Base-by-base conservation (phyloP, 2,329 filamentous ascomycete genomes). In the Apiospora phragmitis region DNA sequence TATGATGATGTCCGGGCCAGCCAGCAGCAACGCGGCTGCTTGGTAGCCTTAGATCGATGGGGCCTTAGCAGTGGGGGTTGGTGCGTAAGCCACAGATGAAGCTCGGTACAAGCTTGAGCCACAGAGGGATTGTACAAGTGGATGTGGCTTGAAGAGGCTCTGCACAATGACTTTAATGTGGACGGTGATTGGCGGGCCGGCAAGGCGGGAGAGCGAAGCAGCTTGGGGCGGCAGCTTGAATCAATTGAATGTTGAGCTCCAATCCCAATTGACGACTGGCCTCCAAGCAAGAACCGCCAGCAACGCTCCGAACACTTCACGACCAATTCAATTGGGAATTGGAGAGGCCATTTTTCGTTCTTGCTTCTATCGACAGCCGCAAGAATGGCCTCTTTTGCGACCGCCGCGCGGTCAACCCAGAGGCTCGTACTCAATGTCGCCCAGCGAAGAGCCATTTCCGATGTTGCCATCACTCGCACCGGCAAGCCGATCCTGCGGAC, bases 401-500 rank as follows among this genome's bases (percentile, higher is more conserved):
- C 85, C 81, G 85, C 87, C 75, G 83, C 85, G 82, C 88, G 88
- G 83, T 84, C 86, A 74, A 83, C 85, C 76, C 83, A 83, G 76
- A 84, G 81, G 78, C 79, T 84, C 75, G 81, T 82, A 75, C 83
- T 82, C 79, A 83, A 83, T 77, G 78, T 85, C 75, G 78, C 84
- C 77, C 84, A 86, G 78, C 85, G 85, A 79, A 86, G 87, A 81
- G 82, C 82, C 73, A 79, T 92, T 76, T 93, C 94, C 81, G 96
- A 99, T 86, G 89, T 99, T 79, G 87, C 93, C 79, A 97, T 99
- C 80, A 97, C 95, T 73, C 90, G 96, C 79, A 99, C 96, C 71
- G 96, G 96, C 83, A 98, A 97, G 87, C 95, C 96, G 73, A 95
- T 98, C 78, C 85, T 98, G 80, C 92, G 94, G 79, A 87, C 92